Percentiles rank a stretch among this genome's conserved stretches.
Evolutionary conservation across 371 early-diverging fungal genomes (phyloP).

Genomic region (Mucor irregularis): DNA sequence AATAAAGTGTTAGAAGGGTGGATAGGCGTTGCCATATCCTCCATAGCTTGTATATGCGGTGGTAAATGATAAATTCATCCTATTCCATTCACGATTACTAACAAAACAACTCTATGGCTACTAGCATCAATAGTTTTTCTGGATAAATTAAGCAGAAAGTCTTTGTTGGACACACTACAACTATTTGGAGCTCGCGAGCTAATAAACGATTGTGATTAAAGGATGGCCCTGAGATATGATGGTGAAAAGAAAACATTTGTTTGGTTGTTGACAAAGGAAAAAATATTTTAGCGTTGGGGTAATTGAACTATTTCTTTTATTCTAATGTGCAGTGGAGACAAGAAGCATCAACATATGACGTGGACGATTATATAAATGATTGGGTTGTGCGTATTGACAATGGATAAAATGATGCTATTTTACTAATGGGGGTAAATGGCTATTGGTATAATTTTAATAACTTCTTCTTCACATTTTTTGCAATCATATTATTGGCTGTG

Average conservation of each 20-base stretch:
- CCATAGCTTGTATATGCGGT: slow-evolving; percentile 37
- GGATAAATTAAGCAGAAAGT: slow-evolving; percentile 10
- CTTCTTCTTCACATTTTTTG: slow-evolving; percentile 15
- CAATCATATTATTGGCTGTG: slow-evolving; percentile 17
- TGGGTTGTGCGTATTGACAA: slow-evolving; percentile 7
- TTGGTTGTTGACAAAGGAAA: slow-evolving; percentile 8
- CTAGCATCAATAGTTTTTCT: slow-evolving; percentile 31
- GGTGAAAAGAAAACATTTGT: slow-evolving; percentile 7
- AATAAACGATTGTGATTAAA: slow-evolving; percentile 2
- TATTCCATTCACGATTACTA: slow-evolving; percentile 10
- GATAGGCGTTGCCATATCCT: slow-evolving; percentile 38
- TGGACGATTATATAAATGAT: slow-evolving; percentile 4
- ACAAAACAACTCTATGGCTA: slow-evolving; percentile 8
- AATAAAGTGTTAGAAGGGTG: slow-evolving; percentile 23
- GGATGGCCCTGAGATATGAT: slow-evolving; percentile 5
- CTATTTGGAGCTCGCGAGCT: slow-evolving; percentile 5
- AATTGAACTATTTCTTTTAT: slow-evolving; percentile 3
- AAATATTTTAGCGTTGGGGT: slow-evolving; percentile 6
- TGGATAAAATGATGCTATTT: slow-evolving; percentile 7
- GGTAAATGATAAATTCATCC: slow-evolving; percentile 19
- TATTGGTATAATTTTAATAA: slow-evolving; percentile 12
- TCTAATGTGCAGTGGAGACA: slow-evolving; percentile 6
- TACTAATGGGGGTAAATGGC: slow-evolving; percentile 7
- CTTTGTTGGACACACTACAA: slow-evolving; percentile 22
- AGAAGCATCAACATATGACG: slow-evolving; percentile 1